phyloP scores from a whole-genome alignment of 2,329 filamentous ascomycete species.

The Fusarium poae region DNA sequence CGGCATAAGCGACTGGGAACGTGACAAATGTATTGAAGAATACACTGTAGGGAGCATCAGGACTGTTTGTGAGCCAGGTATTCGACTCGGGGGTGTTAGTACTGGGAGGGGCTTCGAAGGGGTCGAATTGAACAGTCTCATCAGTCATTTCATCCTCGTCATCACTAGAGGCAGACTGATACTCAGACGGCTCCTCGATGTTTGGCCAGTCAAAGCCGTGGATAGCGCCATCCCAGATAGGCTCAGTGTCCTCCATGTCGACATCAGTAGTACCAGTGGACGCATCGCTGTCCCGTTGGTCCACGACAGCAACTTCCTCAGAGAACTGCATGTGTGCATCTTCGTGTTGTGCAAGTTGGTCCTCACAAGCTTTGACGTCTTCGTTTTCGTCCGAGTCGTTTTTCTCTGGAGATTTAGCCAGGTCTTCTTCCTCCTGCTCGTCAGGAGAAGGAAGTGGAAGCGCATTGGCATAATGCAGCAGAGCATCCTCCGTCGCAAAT shows the following conservation, averaged over 20 bases:
- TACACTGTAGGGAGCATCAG: not conserved
- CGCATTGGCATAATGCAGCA: not conserved
- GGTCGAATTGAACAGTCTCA: not conserved
- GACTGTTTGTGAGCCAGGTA: not conserved
- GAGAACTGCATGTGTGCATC: not conserved
- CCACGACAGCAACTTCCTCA: not conserved
- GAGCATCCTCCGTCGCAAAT: not conserved
- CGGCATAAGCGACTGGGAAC: not conserved
- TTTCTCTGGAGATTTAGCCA: not conserved
- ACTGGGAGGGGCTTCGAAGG: not conserved
- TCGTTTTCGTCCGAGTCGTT: not conserved
- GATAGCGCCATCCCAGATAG: not conserved
- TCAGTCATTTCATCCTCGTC: not conserved
- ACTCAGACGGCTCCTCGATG: not conserved
- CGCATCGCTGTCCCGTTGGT: not conserved
- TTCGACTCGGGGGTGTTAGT: not conserved
- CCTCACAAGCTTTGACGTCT: not conserved
- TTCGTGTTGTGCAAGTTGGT: not conserved
- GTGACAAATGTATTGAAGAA: not conserved
- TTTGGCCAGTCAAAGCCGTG: not conserved
- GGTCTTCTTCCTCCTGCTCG: not conserved
- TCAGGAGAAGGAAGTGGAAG: not conserved
- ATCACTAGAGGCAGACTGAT: not conserved
- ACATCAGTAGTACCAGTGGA: not conserved
- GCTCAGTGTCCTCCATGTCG: not conserved